Conservation (phyloP, 2,329 filamentous ascomycete species). For the Reticulascus tulasneorum region DNA sequence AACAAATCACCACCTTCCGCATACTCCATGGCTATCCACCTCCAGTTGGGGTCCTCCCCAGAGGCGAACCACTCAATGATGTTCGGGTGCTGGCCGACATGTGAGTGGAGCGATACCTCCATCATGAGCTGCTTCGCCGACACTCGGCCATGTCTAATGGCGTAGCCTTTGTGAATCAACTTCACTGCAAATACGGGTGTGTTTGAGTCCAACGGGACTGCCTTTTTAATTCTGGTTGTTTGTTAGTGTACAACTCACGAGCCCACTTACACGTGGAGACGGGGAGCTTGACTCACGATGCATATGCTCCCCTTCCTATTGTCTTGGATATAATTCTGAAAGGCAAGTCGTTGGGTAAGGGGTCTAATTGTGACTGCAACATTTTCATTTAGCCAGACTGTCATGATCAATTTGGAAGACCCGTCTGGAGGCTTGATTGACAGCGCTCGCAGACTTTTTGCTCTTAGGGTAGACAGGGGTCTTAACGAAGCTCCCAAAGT, state of each 20-base stretch:
- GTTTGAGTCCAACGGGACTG: constrained; percentile 64
- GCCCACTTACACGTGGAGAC: constrained; percentile 1
- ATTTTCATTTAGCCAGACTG: constrained; percentile 28
- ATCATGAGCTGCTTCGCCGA: constrained; percentile 85
- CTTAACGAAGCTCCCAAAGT: too few relatives aligned
- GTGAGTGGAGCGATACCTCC: constrained; percentile 86
- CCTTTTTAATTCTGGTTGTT: constrained; percentile 78
- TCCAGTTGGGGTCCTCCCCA: constrained; percentile 81
- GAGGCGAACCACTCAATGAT: constrained; percentile 90
- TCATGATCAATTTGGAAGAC: too few relatives aligned
- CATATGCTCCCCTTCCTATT: constrained; percentile 94
- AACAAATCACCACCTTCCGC: constrained; percentile 95
- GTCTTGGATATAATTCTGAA: constrained; percentile 96
- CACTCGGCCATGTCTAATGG: constrained; percentile 81
- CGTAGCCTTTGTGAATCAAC: constrained; percentile 97
- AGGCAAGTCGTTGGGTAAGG: constrained; percentile 77
- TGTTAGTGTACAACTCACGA: constrained; percentile 4
- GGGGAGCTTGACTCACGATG: constrained; percentile 61
- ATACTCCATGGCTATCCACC: constrained; percentile 98
- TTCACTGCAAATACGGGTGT: constrained; percentile 92
- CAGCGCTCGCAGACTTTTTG: too few relatives aligned
- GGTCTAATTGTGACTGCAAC: constrained; percentile 81
- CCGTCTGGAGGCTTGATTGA: too few relatives aligned
- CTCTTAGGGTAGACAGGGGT: too few relatives aligned
- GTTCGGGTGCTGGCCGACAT: constrained; percentile 85